Evolutionary conservation across 2,329 filamentous ascomycete species (phyloP).

Genomic region (Amesomyces nigricolor): DNA sequence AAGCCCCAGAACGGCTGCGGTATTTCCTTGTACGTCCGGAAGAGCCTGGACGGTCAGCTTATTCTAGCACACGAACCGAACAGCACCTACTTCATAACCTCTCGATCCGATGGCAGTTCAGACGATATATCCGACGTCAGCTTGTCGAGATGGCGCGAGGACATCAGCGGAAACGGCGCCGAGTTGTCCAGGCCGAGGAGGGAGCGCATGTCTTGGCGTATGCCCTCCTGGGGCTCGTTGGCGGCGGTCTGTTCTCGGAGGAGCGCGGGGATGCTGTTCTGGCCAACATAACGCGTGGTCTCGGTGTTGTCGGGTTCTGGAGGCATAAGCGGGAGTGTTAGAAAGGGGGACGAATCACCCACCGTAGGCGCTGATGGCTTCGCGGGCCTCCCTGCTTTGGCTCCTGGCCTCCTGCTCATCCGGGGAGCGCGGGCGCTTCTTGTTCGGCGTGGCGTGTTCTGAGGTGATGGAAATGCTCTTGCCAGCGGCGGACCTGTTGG

Average conservation of each 20-base stretch:
- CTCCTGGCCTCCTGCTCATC: conserved; percentile 35
- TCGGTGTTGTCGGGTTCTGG: conserved; percentile 50
- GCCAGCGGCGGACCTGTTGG: conserved; percentile 44
- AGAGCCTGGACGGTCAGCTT: conserved; percentile 41
- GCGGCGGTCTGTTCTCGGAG: conserved; percentile 55
- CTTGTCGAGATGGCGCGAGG: conserved; percentile 53
- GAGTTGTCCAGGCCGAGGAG: conserved; percentile 62
- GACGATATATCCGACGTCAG: conserved; percentile 55
- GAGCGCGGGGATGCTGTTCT: conserved; percentile 63
- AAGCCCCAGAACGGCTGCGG: conserved; percentile 65
- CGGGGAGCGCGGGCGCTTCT: conserved; percentile 42
- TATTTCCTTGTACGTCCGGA: conserved; percentile 61
- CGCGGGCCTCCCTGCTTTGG: conserved; percentile 36
- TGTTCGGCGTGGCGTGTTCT: conserved; percentile 26
- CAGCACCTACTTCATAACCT: conserved; percentile 56
- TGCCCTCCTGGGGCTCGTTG: conserved; percentile 46
- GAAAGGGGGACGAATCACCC: conserved; percentile 5
- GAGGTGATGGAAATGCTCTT: conserved; percentile 32
- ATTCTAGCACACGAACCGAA: neutral
- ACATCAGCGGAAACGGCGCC: conserved; percentile 63
- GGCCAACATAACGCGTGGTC: conserved; percentile 56
- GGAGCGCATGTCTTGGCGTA: conserved; percentile 60
- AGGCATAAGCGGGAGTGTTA: neutral
- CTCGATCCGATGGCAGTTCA: conserved; percentile 58
- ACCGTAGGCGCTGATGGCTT: conserved; percentile 32